Evolutionary conservation across 2,329 filamentous ascomycete species (phyloP).

Genomic region (Lecanicillium sp.): DNA sequence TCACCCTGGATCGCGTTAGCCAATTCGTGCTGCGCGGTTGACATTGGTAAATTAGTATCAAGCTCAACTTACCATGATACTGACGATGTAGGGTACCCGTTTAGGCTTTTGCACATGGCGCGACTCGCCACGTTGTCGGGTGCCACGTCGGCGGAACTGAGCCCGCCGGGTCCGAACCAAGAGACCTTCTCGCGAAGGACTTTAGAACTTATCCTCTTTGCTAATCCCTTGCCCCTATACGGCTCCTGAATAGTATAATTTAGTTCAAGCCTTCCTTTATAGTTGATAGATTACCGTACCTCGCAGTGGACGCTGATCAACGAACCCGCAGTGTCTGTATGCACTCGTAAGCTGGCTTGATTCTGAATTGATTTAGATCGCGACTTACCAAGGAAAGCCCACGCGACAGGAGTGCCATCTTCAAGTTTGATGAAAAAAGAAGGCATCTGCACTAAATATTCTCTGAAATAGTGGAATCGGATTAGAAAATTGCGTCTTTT

Average conservation of each 20-base stretch:
- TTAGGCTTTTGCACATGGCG: slow-evolving; percentile 55
- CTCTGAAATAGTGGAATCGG: slow-evolving; percentile 22
- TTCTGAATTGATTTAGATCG: background rate
- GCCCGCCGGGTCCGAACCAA: slow-evolving; percentile 42
- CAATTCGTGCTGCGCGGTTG: too few species aligned
- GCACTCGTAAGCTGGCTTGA: background rate
- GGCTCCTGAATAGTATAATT: too few species aligned
- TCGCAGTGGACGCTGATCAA: slow-evolving; percentile 57
- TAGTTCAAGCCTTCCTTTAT: too few species aligned
- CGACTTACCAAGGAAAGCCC: slow-evolving; percentile 51
- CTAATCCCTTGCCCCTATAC: slow-evolving; percentile 57
- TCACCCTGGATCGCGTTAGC: background rate
- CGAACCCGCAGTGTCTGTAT: slow-evolving; percentile 52
- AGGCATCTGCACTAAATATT: slow-evolving; percentile 38
- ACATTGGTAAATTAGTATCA: too few species aligned
- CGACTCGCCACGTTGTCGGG: slow-evolving; percentile 55
- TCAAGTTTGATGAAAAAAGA: slow-evolving; percentile 40
- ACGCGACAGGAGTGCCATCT: slow-evolving; percentile 50
- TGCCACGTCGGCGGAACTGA: slow-evolving; percentile 59
- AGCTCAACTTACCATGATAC: slow-evolving; percentile 10
- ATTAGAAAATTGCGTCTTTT: background rate
- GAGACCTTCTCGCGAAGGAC: slow-evolving; percentile 47
- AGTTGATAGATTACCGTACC: too few species aligned
- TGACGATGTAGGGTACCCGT: slow-evolving; percentile 31
- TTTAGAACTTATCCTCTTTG: slow-evolving; percentile 54